Percentiles rank a stretch among this genome's conserved stretches.
phyloP scores from a whole-genome alignment of 805 yeast genomes.

The Candida odintsovae region DNA sequence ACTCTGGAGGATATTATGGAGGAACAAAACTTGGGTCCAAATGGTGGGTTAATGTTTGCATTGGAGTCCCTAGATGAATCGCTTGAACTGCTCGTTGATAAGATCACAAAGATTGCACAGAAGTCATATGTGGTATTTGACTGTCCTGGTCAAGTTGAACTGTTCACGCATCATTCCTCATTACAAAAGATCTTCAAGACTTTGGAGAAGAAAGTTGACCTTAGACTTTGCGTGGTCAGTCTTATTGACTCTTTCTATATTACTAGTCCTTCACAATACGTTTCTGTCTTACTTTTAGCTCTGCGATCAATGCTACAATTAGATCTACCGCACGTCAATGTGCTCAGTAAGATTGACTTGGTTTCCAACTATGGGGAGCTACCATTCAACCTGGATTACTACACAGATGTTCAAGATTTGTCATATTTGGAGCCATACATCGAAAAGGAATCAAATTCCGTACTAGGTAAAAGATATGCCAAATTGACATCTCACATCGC shows the following conservation, averaged over 20 bases:
- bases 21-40: constrained; percentile 68
- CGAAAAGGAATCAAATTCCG: constrained; percentile 65
- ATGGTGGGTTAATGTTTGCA: constrained; percentile 87
- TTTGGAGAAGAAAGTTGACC: constrained; percentile 57
- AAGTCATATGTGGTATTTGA: constrained; percentile 71
- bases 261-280: constrained; percentile 83
- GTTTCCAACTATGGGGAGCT: constrained; percentile 70
- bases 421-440: constrained; percentile 60
- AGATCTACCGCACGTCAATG: constrained; percentile 90
- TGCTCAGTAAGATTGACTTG: constrained; percentile 84
- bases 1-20: constrained; percentile 76
- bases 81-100: constrained; percentile 51
- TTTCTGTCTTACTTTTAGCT: constrained; percentile 74
- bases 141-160: constrained; percentile 95
- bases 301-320: constrained; percentile 89
- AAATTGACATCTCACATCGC: constrained; percentile 71
- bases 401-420: constrained; percentile 89
- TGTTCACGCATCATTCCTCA: constrained; percentile 85
- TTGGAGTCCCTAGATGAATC: constrained; percentile 59
- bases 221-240: constrained; percentile 80
- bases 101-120: constrained; percentile 51
- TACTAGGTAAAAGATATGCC: constrained; percentile 55
- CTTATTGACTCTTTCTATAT: constrained; percentile 78
- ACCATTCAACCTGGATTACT: constrained; percentile 78
- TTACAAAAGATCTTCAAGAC: constrained; percentile 59